Evolutionary conservation across 2,329 filamentous ascomycete species (phyloP), one percentile per base, ranked within the genome.

Genomic region (Penicillium thymicola): DNA sequence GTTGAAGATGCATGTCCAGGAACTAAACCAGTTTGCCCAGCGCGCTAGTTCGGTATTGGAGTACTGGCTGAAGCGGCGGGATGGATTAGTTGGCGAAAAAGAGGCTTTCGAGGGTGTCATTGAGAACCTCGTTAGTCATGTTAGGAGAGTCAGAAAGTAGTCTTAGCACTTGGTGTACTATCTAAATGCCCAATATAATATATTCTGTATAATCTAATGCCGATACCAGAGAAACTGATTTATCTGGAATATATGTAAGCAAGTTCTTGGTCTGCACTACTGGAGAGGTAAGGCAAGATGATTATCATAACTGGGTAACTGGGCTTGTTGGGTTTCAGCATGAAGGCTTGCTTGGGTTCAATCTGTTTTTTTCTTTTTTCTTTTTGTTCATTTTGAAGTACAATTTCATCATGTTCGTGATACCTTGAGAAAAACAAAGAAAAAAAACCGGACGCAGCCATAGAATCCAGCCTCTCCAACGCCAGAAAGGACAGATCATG

Each of bases 51-150:
- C 90, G 57, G 86, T 92, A 38, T 78, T 97, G 51, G 89, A 91
- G 63, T 96, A 93, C 71, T 97, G 93, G 93, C 83, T 90, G 65
- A 89, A 90, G 78, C 81, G 87, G 66, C 88, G 89, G 51, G 92
- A 96, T 70, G 91, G 92, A 65, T 90, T 93, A 67, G 78, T 96
- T 62, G 90, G 90, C 40, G 93, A 97, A 70, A 88, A 94, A 65
- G 93, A 97, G 71, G 90, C 92, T 3, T 94, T 97, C 72, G 93
- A 97, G 72, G 92, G 91, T 0, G 93, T 97, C 16, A 97, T 97
- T 81, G 93, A 96, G 76, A 97, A 96, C 73, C 75, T 97, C 63
- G 93, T 97, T 42, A 94, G 92, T 73, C 91, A 96, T 77, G 91
- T 91, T 48, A 83, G 91, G 72, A 90, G 92, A 76, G 86, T 91